Conservation (phyloP, 2,329 filamentous ascomycete genomes). For the Botrytis fragariae region DNA sequence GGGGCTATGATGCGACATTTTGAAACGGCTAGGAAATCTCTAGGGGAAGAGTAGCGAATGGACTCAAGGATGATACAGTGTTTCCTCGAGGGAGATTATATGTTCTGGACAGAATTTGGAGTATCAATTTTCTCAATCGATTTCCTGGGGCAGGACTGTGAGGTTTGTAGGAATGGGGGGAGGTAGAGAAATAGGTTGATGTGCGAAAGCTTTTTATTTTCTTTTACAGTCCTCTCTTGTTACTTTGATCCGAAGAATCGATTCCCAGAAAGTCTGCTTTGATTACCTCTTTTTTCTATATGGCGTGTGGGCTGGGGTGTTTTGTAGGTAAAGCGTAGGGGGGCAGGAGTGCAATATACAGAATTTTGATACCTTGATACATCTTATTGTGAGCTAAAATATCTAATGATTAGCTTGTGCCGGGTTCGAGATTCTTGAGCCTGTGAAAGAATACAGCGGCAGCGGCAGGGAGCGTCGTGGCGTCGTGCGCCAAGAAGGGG, state of each 20-base stretch:
- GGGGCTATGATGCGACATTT: not conserved
- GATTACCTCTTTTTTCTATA: slow-evolving; percentile 10
- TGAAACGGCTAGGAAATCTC: not conserved
- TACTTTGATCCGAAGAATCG: slow-evolving; percentile 15
- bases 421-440: not conserved
- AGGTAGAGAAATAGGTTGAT: not conserved
- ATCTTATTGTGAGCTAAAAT: not conserved
- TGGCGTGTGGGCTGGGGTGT: slow-evolving; percentile 6
- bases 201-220: slow-evolving; percentile 2
- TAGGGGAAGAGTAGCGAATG: not conserved
- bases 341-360: slow-evolving; percentile 12
- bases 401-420: not conserved
- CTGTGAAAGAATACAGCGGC: not conserved
- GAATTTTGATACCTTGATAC: not conserved
- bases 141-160: not conserved
- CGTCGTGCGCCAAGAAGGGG: not conserved
- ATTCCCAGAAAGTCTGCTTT: slow-evolving; percentile 13
- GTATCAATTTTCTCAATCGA: not conserved
- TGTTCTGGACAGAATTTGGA: not conserved
- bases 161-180: not conserved
- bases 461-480: not conserved
- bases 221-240: slow-evolving; percentile 13
- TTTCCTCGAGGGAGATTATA: not conserved
- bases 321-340: slow-evolving; percentile 14
- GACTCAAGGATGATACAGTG: too few species aligned